A percentile compares a stretch with the other conserved stretches of the same genome.
These are phyloP conservation scores for Aspergillus sp. DNA, from an alignment of 2,329 filamentous ascomycete genomes.

Conservation along the genomic window DNA sequence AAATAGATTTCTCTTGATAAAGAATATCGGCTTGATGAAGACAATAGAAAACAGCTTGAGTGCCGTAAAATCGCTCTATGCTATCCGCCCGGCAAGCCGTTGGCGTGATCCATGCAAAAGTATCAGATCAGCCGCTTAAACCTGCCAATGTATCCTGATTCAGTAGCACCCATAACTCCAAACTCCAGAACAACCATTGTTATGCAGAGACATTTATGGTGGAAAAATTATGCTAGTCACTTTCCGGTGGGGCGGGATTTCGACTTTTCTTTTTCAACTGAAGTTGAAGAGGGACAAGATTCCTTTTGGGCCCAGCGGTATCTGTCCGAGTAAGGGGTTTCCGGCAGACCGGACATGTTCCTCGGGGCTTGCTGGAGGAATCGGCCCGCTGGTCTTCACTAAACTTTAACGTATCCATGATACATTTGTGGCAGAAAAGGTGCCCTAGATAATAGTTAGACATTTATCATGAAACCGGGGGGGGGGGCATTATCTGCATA, in stretches of 20 bases:
- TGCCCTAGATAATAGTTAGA: slow-evolving; percentile 40
- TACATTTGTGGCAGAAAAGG: slow-evolving; percentile 56
- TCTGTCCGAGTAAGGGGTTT: slow-evolving; percentile 34
- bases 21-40: too few relatives aligned
- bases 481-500: slow-evolving; percentile 27
- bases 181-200: too few relatives aligned
- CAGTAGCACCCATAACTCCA: too few relatives aligned
- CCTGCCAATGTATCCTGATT: too few relatives aligned
- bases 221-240: not conserved
- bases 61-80: too few relatives aligned
- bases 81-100: too few relatives aligned
- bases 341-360: slow-evolving; percentile 40
- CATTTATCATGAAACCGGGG: not conserved
- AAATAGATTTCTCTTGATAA: too few relatives aligned
- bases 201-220: too few relatives aligned
- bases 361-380: slow-evolving; percentile 24
- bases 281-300: slow-evolving; percentile 32
- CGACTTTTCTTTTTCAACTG: slow-evolving; percentile 28
- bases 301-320: slow-evolving; percentile 24
- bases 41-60: too few relatives aligned
- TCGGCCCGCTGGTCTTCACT: slow-evolving; percentile 43
- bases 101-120: too few relatives aligned
- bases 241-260: not conserved
- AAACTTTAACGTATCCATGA: slow-evolving; percentile 52
- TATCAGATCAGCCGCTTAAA: too few relatives aligned